Conservation (phyloP, 345 rosid species). For the Gossypium stocksii region DNA sequence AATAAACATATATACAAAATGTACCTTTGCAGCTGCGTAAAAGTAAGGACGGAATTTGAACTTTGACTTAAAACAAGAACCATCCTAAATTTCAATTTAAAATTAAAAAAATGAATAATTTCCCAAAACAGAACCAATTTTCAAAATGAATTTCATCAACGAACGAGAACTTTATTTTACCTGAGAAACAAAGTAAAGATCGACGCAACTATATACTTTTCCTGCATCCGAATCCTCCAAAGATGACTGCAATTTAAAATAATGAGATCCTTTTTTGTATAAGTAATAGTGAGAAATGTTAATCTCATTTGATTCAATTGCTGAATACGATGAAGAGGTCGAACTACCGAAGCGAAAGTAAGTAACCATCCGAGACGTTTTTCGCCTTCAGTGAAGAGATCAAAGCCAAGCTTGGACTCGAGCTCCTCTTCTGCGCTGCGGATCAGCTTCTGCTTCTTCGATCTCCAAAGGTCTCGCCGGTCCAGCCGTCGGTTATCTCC, state of each 20-base stretch:
- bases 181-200: conserved; percentile 90
- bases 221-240: conserved; percentile 66
- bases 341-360: conserved; percentile 68
- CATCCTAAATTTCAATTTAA: conserved; percentile 49
- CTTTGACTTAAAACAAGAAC: conserved; percentile 80
- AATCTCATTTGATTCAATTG: neutral
- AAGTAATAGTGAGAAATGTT: neutral
- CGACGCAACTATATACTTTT: conserved; percentile 65
- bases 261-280: neutral
- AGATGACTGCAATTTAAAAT: conserved; percentile 63
- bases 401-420: conserved; percentile 81
- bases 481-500: conserved; percentile 42
- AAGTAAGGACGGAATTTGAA: conserved; percentile 88
- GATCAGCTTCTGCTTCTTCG: conserved; percentile 58
- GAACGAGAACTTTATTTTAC: conserved; percentile 32
- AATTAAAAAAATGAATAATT: neutral
- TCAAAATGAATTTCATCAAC: neutral
- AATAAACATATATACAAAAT: neutral
- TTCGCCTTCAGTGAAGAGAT: conserved; percentile 81
- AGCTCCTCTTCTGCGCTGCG: conserved; percentile 80
- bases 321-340: neutral
- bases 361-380: conserved; percentile 95
- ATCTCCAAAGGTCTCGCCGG: conserved; percentile 43
- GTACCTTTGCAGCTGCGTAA: conserved; percentile 77
- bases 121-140: neutral